These are phyloP conservation scores for Sporothrix protearum DNA, from an alignment of 2,329 filamentous ascomycete species.

Conservation along the genomic window DNA sequence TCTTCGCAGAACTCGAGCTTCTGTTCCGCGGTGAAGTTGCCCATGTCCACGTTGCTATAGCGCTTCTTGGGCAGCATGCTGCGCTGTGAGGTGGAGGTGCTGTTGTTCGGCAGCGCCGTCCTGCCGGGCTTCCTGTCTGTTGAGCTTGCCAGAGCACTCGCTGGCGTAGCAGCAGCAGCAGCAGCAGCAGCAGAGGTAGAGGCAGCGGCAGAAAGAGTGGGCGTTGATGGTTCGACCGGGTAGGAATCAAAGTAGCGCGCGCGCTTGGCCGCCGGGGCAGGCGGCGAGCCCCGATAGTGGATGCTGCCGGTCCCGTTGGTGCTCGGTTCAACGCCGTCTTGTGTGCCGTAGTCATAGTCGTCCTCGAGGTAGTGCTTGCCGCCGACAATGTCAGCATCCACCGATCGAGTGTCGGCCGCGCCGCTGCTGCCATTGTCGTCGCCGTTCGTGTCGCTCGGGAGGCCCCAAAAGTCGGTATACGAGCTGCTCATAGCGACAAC, in stretches of 20 bases:
- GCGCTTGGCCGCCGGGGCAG: slow-evolving; percentile 36
- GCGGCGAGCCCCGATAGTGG: background rate
- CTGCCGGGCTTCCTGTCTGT: slow-evolving; percentile 33
- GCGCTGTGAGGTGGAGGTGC: background rate
- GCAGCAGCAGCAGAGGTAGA: background rate
- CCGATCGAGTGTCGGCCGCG: background rate
- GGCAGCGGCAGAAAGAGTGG: background rate
- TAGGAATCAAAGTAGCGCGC: slow-evolving; percentile 41
- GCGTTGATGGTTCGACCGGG: background rate
- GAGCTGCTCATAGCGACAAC: slow-evolving; percentile 58
- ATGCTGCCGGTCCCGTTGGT: slow-evolving; percentile 3
- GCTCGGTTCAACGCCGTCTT: slow-evolving; percentile 10
- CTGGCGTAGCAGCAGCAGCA: background rate
- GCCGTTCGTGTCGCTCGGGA: background rate
- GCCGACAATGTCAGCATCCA: slow-evolving; percentile 35
- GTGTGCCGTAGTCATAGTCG: slow-evolving; percentile 40
- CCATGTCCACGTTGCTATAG: slow-evolving; percentile 29
- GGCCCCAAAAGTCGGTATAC: slow-evolving; percentile 37
- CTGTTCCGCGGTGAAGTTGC: slow-evolving; percentile 38
- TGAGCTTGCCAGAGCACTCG: background rate
- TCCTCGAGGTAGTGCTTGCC: slow-evolving; percentile 50
- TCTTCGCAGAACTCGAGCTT: slow-evolving; percentile 59
- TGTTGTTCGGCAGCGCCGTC: slow-evolving; percentile 33
- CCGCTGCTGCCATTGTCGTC: slow-evolving; percentile 25
- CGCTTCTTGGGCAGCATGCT: slow-evolving; percentile 24